A percentile compares a stretch with the other conserved stretches of the same genome.
Evolutionary conservation across 2,329 filamentous ascomycete genomes (phyloP).

Genomic region (Trichoderma arundinaceum): DNA sequence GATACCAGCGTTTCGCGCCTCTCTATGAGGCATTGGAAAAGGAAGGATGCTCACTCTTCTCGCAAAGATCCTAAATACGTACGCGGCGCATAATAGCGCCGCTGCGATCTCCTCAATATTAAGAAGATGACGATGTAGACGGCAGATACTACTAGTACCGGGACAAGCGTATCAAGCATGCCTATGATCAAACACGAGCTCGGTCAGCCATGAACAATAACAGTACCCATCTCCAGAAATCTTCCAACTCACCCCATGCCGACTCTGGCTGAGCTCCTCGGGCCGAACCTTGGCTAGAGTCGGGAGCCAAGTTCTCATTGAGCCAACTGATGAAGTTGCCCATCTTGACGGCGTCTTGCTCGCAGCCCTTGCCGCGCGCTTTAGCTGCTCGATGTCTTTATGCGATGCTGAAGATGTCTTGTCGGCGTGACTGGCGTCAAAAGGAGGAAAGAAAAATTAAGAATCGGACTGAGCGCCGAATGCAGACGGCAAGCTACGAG

Average conservation of each 20-base stretch:
- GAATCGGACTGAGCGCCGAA: constrained; percentile 1
- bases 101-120: constrained; percentile 53
- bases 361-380: constrained; percentile 28
- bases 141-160: constrained; percentile 55
- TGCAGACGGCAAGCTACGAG: constrained; percentile 6
- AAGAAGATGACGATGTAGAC: constrained; percentile 60
- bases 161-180: constrained; percentile 59
- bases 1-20: neutral
- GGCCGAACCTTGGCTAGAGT: constrained; percentile 37
- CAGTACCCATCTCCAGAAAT: too few relatives aligned
- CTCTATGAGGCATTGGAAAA: neutral
- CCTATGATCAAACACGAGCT: constrained; percentile 36
- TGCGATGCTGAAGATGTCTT: neutral
- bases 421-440: neutral
- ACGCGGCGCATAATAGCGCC: constrained; percentile 62
- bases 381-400: neutral
- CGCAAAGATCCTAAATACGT: constrained; percentile 56
- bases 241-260: constrained; percentile 43
- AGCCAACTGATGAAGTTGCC: constrained; percentile 49
- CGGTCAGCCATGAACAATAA: constrained; percentile 9
- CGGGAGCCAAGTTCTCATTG: constrained; percentile 41
- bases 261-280: constrained; percentile 40
- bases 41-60: constrained; percentile 50
- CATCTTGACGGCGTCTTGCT: constrained; percentile 41
- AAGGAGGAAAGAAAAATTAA: neutral